Evolutionary conservation across 768 basidiomycete genomes (phyloP), one percentile per base, ranked within the genome.

Genomic region (Boletus tylopilopsis): DNA sequence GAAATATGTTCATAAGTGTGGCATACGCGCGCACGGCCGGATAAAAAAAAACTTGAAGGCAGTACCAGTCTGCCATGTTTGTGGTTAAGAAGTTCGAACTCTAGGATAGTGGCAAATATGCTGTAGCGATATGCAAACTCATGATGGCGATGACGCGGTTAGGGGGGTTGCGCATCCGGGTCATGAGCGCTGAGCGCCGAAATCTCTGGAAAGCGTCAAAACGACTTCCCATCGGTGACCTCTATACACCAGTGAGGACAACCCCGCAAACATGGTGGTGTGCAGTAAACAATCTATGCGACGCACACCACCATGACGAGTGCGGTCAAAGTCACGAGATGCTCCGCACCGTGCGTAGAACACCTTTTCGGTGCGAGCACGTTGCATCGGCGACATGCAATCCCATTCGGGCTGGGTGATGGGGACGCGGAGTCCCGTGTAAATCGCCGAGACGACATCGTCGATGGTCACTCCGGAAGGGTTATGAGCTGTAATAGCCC

Each of bases 191-290:
- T 24, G 51, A 0, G 50, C 48, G 6, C 53, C 11, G 19, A 64
- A 62, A 43, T 73, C 61, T 37, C 75, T 68, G 36, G 67, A 70
- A 16, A 83, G 62, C 40, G 78, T 75, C 60, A 83, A 50, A 37
- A 82, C 66, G 24, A 58, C 61, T 4, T 62, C 72, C 62, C 74
- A 77, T 6, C 70, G 69, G 39, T 63, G 61, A 5, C 73, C 70
- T 35, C 59, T 59, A 23, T 68, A 67, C 24, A 66, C 55, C 27
- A 70, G 71, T 16, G 71, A 57, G 9, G 77, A 71, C 44, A 83
- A 62, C n/a, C 81, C 81, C 7, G 72, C 78, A 48, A 82, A 83
- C 42, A 68, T 47, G 13, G 73, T 76, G 42, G 77, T 77, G 42
- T 67, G 64, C 32, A 78, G 68, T 23, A 84, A 52, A 56, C 70